phyloP scores from a whole-genome alignment of 139 green algal species.

The Haematococcus sp. region DNA sequence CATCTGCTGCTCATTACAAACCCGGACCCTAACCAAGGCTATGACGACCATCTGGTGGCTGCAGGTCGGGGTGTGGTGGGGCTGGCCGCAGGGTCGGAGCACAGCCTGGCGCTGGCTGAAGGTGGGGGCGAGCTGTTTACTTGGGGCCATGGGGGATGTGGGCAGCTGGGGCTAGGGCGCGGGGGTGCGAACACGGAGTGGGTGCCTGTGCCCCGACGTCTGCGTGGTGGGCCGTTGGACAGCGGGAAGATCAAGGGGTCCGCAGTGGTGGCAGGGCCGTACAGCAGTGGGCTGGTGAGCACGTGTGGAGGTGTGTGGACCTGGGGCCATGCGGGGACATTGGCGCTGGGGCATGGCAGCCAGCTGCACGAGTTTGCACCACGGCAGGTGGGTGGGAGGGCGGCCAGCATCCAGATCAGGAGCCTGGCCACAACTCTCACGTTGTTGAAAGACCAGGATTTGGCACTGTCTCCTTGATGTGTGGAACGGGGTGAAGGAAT shows the following conservation, averaged over 20 bases:
- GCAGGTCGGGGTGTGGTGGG: constrained; percentile 17
- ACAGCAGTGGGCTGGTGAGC: constrained; percentile 5
- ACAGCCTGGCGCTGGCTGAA: constrained; percentile 40
- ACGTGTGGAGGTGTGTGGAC: constrained; percentile 2
- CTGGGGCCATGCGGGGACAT: constrained; percentile 44
- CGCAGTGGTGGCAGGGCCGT: too few species aligned
- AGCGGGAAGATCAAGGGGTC: too few species aligned
- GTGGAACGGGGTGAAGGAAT: too few species aligned
- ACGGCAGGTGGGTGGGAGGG: too few species aligned
- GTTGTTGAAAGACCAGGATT: neutral
- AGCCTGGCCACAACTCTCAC: too few species aligned
- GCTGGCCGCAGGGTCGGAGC: constrained; percentile 36
- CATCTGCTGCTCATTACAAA: too few species aligned
- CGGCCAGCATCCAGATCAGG: too few species aligned
- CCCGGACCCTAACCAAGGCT: neutral
- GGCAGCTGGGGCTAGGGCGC: constrained; percentile 34
- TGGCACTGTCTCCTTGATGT: neutral
- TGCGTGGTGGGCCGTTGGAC: too few species aligned
- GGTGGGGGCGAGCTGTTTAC: constrained; percentile 23
- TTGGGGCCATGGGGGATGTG: constrained; percentile 38
- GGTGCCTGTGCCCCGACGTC: too few species aligned
- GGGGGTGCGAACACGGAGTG: too few species aligned
- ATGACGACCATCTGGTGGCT: neutral
- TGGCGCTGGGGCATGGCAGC: constrained; percentile 36
- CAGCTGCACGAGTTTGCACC: constrained; percentile 32